A percentile compares a stretch with the other conserved stretches of the same genome.
Conservation (phyloP, 1,284 basidiomycete species). For the Cystobasidium pallidum region DNA sequence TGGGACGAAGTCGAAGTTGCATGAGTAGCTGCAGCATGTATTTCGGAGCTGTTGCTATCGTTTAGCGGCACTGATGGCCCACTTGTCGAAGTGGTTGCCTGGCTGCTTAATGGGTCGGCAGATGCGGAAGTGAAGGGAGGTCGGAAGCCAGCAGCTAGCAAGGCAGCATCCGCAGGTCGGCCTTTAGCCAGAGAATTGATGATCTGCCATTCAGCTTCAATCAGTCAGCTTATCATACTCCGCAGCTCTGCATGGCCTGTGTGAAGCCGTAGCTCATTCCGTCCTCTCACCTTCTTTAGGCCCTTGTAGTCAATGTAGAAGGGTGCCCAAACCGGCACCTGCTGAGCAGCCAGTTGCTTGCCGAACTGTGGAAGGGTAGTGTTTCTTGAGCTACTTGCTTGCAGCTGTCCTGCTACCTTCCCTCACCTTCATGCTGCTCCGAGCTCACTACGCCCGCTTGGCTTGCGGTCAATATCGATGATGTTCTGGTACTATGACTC, state of each 20-base stretch:
- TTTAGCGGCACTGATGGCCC: slow-evolving; percentile 14
- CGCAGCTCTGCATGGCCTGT: background rate
- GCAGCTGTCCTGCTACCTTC: background rate
- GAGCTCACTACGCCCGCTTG: background rate
- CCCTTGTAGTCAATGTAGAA: slow-evolving; percentile 99
- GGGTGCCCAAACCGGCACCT: slow-evolving; percentile 93
- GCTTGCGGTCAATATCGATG: background rate
- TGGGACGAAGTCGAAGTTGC: slow-evolving; percentile 47
- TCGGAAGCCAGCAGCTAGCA: slow-evolving; percentile 79
- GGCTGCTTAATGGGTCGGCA: slow-evolving; percentile 25
- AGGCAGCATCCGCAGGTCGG: slow-evolving; percentile 83
- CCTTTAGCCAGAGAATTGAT: slow-evolving; percentile 96
- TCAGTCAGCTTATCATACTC: background rate
- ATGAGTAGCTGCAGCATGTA: slow-evolving; percentile 29
- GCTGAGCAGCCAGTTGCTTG: slow-evolving; percentile 94
- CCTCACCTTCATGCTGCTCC: slow-evolving; percentile 34
- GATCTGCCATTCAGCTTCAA: slow-evolving; percentile 62
- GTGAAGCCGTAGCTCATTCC: background rate
- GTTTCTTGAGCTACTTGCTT: background rate
- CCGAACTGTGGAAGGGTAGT: slow-evolving; percentile 74
- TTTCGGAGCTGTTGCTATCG: slow-evolving; percentile 25
- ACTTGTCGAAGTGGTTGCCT: slow-evolving; percentile 32
- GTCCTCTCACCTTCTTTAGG: slow-evolving; percentile 70
- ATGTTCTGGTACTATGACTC: background rate
- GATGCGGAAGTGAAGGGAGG: slow-evolving; percentile 59